A percentile compares a stretch with the other conserved stretches of the same genome.
These are phyloP conservation scores for Triticum turgidum DNA, from an alignment of 176 grass and related monocot species.

Conservation along the genomic window DNA sequence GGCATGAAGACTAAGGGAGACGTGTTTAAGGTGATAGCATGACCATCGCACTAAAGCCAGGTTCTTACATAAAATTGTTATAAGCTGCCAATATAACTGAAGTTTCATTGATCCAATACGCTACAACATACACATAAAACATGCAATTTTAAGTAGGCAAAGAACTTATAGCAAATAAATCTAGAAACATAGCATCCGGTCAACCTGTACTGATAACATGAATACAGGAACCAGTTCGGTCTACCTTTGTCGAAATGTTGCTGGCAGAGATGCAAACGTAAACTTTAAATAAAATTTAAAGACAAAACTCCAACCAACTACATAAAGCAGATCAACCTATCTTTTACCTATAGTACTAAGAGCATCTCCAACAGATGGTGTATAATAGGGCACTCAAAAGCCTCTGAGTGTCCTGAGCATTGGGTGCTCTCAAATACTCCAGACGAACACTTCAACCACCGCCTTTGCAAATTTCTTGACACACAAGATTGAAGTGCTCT, in stretches of 20 bases:
- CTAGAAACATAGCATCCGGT: no score
- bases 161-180: neutral
- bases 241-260: neutral
- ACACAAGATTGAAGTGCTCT: no score
- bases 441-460: no score
- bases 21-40: no score
- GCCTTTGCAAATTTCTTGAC: no score
- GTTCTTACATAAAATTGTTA: no score
- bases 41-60: no score
- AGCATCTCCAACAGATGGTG: no score
- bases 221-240: neutral
- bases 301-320: neutral
- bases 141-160: constrained; percentile 11
- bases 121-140: neutral
- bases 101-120: neutral
- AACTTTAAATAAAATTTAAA: neutral
- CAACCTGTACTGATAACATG: neutral
- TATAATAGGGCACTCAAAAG: no score
- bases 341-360: neutral
- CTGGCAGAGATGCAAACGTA: neutral
- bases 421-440: no score
- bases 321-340: neutral
- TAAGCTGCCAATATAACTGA: neutral
- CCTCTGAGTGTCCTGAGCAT: no score
- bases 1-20: neutral